Percentiles rank a stretch among this genome's conserved stretches.
Evolutionary conservation across 306 rosid species (phyloP).

Genomic region (Cucurbita moschata): DNA sequence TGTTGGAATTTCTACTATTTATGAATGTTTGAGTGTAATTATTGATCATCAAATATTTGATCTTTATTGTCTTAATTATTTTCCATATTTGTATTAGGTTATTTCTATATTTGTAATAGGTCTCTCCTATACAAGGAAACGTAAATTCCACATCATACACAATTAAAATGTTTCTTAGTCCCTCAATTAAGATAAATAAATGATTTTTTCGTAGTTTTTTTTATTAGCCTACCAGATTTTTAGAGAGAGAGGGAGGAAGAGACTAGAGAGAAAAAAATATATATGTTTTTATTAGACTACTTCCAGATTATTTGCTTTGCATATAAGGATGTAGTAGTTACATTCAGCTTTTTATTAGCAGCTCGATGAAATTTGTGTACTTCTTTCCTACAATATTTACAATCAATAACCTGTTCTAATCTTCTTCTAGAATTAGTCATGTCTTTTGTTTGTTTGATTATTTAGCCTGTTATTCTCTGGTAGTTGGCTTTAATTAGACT

Average conservation of each 20-base stretch:
- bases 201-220: slow-evolving; percentile 2
- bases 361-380: not conserved
- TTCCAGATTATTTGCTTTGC: not conserved
- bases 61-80: not conserved
- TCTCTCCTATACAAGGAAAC: too few species aligned
- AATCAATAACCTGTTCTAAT: not conserved
- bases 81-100: too few species aligned
- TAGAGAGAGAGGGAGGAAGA: not conserved
- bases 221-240: not conserved
- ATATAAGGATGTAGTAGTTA: not conserved
- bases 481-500: slow-evolving; percentile 15
- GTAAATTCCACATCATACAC: too few species aligned
- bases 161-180: too few species aligned
- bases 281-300: not conserved
- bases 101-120: too few species aligned
- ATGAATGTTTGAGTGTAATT: not conserved
- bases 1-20: not conserved
- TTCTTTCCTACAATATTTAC: not conserved
- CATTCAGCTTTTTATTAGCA: not conserved
- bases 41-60: not conserved
- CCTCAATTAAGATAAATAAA: not conserved
- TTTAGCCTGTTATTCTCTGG: not conserved
- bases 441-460: not conserved
- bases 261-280: too few species aligned
- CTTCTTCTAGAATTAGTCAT: not conserved